These are phyloP conservation scores for Paraconiothyrium brasiliense DNA, from an alignment of 2,329 filamentous ascomycete species.

Conservation along the genomic window DNA sequence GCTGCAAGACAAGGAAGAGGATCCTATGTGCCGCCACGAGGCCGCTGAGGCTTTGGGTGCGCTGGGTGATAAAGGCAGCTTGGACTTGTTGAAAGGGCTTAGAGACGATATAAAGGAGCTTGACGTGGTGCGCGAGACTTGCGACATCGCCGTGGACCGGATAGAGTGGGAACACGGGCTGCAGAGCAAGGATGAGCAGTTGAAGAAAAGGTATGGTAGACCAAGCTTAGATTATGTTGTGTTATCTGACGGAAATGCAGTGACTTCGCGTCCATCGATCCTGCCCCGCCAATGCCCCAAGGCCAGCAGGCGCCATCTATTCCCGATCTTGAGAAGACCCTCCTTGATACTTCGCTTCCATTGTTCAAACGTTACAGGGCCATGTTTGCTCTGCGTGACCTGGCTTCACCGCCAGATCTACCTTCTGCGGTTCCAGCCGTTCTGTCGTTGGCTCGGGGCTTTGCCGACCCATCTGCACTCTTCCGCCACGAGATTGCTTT, in stretches of 20 bases:
- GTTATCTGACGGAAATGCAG: constrained; percentile 58
- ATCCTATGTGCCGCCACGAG: constrained; percentile 95
- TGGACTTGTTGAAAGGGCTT: constrained; percentile 77
- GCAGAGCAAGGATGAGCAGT: constrained; percentile 71
- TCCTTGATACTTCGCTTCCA: constrained; percentile 81
- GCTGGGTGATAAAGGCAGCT: constrained; percentile 76
- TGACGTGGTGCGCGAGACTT: constrained; percentile 89
- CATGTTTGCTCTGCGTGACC: constrained; percentile 96
- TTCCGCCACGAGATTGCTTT: constrained; percentile 99
- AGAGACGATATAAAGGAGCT: constrained; percentile 80
- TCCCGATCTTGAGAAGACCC: constrained; percentile 74
- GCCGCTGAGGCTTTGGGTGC: constrained; percentile 94
- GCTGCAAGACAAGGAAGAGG: constrained; percentile 80
- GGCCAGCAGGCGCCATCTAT: constrained; percentile 70
- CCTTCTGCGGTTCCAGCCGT: constrained; percentile 90
- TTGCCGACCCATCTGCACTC: constrained; percentile 85
- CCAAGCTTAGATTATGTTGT: constrained; percentile 22
- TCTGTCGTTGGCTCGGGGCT: constrained; percentile 82
- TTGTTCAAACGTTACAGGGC: constrained; percentile 95
- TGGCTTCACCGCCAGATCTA: constrained; percentile 90
- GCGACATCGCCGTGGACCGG: constrained; percentile 93
- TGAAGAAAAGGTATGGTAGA: constrained; percentile 76
- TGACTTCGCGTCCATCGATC: constrained; percentile 95
- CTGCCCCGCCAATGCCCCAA: constrained; percentile 85
- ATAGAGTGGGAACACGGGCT: constrained; percentile 85